Conservation (phyloP, 768 basidiomycete species). For the Suillus paluster region DNA sequence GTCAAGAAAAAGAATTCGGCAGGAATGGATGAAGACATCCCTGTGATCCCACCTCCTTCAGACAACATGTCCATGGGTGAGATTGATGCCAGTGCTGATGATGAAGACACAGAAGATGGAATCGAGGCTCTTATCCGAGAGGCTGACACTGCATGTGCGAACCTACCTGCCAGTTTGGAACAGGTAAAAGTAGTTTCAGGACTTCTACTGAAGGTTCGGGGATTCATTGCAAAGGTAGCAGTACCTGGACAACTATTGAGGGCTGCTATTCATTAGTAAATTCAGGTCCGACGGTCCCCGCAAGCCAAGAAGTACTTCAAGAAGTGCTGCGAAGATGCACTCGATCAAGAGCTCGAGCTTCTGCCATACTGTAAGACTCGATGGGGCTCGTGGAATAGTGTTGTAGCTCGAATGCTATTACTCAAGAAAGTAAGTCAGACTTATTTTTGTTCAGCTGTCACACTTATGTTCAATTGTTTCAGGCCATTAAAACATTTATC, state of each 20-base stretch:
- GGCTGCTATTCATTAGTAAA: neutral
- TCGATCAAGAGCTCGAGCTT: neutral
- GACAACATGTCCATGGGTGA: slow-evolving; percentile 5
- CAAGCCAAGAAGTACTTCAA: neutral
- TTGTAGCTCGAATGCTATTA: neutral
- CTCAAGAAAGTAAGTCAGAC: neutral
- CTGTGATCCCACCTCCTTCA: neutral
- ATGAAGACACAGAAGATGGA: neutral
- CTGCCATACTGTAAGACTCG: neutral
- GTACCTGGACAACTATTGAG: neutral
- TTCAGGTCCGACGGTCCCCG: neutral
- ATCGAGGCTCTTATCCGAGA: too few relatives aligned
- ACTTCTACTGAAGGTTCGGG: too few relatives aligned
- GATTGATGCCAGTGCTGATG: neutral
- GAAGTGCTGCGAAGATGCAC: neutral
- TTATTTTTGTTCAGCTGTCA: neutral
- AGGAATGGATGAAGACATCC: too few relatives aligned
- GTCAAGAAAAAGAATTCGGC: neutral
- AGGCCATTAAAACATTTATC: neutral
- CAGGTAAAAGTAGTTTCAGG: too few relatives aligned
- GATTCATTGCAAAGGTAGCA: neutral
- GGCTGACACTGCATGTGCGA: too few relatives aligned
- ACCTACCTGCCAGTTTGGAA: too few relatives aligned
- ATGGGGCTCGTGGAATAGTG: neutral
- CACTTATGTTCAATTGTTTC: neutral